Base-by-base conservation (phyloP, 257 asterid genomes). In the Pogostemon cablin region DNA sequence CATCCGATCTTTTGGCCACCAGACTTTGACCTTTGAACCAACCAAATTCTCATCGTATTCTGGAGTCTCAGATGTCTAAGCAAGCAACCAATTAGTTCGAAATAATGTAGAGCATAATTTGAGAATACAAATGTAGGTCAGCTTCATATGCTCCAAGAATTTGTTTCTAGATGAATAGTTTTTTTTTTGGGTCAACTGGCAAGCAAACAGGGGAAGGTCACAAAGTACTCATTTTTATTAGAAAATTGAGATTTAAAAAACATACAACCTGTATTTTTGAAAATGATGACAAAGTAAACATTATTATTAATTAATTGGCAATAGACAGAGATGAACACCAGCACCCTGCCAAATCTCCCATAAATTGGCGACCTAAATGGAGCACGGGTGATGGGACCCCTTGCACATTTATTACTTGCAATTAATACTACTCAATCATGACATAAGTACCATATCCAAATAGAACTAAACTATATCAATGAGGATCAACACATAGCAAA, bases 1-100 rank as follows among this genome's bases (percentile, higher is more conserved):
- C 99, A 0, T 7, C 17, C 49, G 63, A 87, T 95, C 99, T 17
- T 74, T 35, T 0, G 98, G 99, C 99, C 99, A 95, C 90, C 88
- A 95, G 66, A 95, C 96, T 80, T 79, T 90, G 69, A 95, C 85
- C 81, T 75, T 90, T 58, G 85, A 75, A 76, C 98, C 97, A 78
- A 91, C 87, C 81, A 91, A 77, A 74, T 77, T 79, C 81, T 86
- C 73, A 42, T 81, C 95, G 9, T 69, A 75, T 74, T 79, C 82
- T 40, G 10, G 20, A 44, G 65, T 52, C 71, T 56, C 91, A 43
- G 87, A 81, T 55, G 78, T 90, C 99, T 95, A 82, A 72, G 74
- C 39, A 63, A 77, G 62, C 34, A 66, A 55, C 74, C 62, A 44
- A 63, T 34, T 63, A 65, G 61, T 56, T 20, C 12, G 49, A 34